phyloP scores from a whole-genome alignment of 1,139 yeast genomes.

The Geotrichum aggregatum region DNA sequence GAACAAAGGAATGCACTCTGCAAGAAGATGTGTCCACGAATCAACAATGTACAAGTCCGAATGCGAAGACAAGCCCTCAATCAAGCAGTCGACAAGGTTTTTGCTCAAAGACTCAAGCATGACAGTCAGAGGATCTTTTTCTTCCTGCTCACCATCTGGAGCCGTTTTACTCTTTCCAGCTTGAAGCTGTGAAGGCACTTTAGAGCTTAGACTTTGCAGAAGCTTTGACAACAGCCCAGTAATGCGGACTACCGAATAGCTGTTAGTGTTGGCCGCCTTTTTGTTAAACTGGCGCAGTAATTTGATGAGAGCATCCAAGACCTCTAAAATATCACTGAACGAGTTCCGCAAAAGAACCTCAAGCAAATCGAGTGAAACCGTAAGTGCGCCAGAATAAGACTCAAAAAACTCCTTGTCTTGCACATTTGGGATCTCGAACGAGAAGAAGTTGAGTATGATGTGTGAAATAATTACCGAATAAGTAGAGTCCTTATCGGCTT shows the following conservation, averaged over 20 bases:
- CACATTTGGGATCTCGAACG: constrained; percentile 22
- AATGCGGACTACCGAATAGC: constrained; percentile 22
- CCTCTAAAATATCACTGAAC: constrained; percentile 20
- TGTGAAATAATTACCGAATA: constrained; percentile 55
- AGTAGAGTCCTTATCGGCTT: constrained; percentile 47
- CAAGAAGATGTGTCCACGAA: constrained; percentile 48
- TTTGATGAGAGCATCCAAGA: constrained; percentile 18
- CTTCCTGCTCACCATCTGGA: constrained; percentile 11
- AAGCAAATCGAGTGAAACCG: constrained; percentile 16
- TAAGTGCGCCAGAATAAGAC: constrained; percentile 15
- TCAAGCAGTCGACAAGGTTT: constrained; percentile 36
- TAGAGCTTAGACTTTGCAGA: constrained; percentile 16
- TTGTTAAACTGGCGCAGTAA: constrained; percentile 21
- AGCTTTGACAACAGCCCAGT: constrained; percentile 22
- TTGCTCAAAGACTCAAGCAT: constrained; percentile 16
- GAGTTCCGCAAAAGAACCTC: constrained; percentile 15
- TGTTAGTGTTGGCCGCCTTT: constrained; percentile 13
- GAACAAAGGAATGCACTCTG: constrained; percentile 47
- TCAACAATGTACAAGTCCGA: constrained; percentile 44
- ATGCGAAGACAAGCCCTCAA: constrained; percentile 38
- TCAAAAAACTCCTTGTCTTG: constrained; percentile 15
- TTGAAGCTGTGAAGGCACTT: constrained; percentile 6
- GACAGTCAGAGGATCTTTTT: constrained; percentile 13
- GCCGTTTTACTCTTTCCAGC: constrained; percentile 5
- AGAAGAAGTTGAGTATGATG: constrained; percentile 48